These are phyloP conservation scores for Flaveria linearis DNA, from an alignment of 129 eudicot genomes.

Conservation along the genomic window DNA sequence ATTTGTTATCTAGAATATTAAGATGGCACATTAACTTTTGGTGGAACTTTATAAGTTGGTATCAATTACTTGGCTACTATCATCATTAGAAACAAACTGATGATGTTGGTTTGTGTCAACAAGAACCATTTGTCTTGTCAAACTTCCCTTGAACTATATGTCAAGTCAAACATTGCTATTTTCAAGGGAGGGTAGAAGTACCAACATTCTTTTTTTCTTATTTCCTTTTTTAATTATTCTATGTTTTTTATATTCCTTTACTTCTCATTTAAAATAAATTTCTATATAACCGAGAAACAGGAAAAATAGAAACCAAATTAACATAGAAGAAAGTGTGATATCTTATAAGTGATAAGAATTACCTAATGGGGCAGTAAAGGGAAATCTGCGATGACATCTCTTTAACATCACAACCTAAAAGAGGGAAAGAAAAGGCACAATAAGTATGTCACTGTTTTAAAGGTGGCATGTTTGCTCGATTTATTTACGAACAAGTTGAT, in stretches of 20 bases:
- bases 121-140: not conserved
- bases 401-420: slow-evolving; percentile 24
- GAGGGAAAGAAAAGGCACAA: slow-evolving; percentile 4
- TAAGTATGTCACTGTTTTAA: not conserved
- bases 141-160: not conserved
- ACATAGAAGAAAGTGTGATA: not conserved
- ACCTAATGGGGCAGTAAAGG: slow-evolving; percentile 39
- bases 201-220: not conserved
- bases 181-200: not conserved
- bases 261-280: slow-evolving; percentile 5
- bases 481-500: not conserved
- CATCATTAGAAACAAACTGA: not conserved
- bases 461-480: not conserved
- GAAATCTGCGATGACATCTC: slow-evolving; percentile 30
- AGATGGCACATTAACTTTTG: not conserved
- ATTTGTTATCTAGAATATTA: not conserved
- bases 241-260: not conserved
- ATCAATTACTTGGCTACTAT: not conserved
- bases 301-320: not conserved
- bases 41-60: not conserved
- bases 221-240: not conserved
- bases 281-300: not conserved
- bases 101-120: slow-evolving; percentile 1
- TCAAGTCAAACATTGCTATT: not conserved
- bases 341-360: not conserved